Evolutionary conservation across 176 grass and related monocot species (phyloP).

Genomic region (Alloteropsis semialata): DNA sequence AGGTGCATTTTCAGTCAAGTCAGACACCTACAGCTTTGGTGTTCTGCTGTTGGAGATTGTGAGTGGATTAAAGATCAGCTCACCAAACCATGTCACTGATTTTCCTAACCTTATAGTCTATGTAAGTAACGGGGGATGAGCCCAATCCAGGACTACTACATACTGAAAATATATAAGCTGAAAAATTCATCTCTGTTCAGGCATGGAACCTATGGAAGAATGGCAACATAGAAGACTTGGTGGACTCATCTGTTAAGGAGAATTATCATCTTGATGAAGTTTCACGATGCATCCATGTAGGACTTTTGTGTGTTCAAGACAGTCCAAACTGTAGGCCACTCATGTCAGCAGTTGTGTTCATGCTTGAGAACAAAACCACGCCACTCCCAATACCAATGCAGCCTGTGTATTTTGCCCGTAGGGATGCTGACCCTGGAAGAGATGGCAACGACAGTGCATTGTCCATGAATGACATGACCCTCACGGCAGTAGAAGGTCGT

Average conservation of each 20-base stretch:
- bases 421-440: too few relatives aligned
- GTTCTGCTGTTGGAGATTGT: slow-evolving; percentile 52
- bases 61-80: slow-evolving; percentile 46
- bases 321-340: slow-evolving; percentile 40
- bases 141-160: neutral
- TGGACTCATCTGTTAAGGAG: slow-evolving; percentile 11
- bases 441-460: neutral
- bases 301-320: slow-evolving; percentile 53
- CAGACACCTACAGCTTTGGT: slow-evolving; percentile 51
- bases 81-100: neutral
- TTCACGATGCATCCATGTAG: slow-evolving; percentile 42
- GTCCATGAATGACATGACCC: neutral
- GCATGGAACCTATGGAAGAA: slow-evolving; percentile 53
- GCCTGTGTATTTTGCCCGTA: slow-evolving; percentile 23
- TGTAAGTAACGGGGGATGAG: slow-evolving; percentile 24
- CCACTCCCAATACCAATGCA: slow-evolving; percentile 18
- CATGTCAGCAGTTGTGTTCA: slow-evolving; percentile 46
- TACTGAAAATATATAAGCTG: neutral
- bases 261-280: slow-evolving; percentile 20
- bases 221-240: slow-evolving; percentile 22
- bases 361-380: slow-evolving; percentile 36
- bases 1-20: slow-evolving; percentile 54
- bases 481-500: neutral
- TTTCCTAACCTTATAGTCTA: slow-evolving; percentile 31
- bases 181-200: neutral